These are phyloP conservation scores for Candida ortonii DNA, from an alignment of 805 yeast genomes.

Conservation along the genomic window DNA sequence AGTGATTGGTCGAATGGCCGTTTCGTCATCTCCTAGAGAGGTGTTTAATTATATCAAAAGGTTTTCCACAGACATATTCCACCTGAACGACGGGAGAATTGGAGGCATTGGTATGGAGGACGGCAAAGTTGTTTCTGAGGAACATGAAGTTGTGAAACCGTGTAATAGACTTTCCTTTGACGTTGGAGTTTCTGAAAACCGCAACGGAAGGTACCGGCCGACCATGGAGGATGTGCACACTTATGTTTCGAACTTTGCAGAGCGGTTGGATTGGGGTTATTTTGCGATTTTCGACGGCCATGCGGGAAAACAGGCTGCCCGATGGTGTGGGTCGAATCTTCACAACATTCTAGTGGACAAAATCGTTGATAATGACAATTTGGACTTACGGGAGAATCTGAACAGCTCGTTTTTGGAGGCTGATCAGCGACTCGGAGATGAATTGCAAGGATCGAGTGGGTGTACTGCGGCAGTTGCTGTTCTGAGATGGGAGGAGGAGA, in stretches of 20 bases:
- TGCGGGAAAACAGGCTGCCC: conserved; percentile 89
- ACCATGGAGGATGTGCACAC: conserved; percentile 97
- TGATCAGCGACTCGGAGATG: conserved; percentile 62
- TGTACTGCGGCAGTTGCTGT: conserved; percentile 96
- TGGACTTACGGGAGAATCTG: conserved; percentile 63
- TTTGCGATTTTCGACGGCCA: conserved; percentile 97
- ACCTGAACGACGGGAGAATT: conserved; percentile 1
- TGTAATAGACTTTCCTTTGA: conserved; percentile 62
- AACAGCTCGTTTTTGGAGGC: conserved; percentile 71
- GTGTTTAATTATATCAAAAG: conserved; percentile 23
- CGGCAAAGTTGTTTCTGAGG: conserved; percentile 3
- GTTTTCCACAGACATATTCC: conserved; percentile 23
- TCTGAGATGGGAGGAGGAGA: conserved; percentile 69
- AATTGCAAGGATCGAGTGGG: conserved; percentile 74
- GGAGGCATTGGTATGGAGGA: conserved; percentile 1
- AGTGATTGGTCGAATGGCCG: too few relatives aligned
- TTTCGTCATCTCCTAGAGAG: conserved; percentile 22
- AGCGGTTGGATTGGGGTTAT: conserved; percentile 86
- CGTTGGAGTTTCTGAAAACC: conserved; percentile 92
- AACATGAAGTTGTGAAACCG: conserved; percentile 30
- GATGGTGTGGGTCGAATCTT: conserved; percentile 89
- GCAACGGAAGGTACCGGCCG: conserved; percentile 73
- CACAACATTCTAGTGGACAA: conserved; percentile 66
- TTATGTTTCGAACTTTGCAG: conserved; percentile 89
- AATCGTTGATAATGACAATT: conserved; percentile 44